Conservation (phyloP, 2,329 filamentous ascomycete genomes). For the Calonectria naviculata region DNA sequence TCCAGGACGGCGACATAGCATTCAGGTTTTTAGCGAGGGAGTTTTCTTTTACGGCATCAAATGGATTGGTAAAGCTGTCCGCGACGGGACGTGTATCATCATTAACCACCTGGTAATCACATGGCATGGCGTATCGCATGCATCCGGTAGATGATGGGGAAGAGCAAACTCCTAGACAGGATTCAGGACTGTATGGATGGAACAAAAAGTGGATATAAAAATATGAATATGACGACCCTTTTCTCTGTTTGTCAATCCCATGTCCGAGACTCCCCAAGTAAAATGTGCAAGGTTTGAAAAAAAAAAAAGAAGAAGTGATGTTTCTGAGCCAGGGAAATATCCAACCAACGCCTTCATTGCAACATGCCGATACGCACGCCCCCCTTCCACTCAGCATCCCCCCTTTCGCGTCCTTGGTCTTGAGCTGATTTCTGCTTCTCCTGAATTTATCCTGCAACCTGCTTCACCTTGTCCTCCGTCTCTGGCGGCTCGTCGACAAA, state of each 20-base stretch:
- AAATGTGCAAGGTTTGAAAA: too few species aligned
- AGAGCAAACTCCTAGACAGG: conserved; percentile 8
- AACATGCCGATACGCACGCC: not conserved
- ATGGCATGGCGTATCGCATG: conserved; percentile 2
- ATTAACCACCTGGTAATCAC: conserved; percentile 4
- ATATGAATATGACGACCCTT: conserved; percentile 12
- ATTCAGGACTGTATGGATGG: conserved; percentile 4
- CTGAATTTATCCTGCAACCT: conserved; percentile 69
- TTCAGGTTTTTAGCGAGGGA: conserved; percentile 24
- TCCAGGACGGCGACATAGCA: not conserved
- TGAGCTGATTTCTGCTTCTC: not conserved
- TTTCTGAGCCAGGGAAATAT: conserved; percentile 17
- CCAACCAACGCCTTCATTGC: conserved; percentile 38
- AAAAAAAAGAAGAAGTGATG: not conserved
- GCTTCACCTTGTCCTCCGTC: conserved; percentile 80
- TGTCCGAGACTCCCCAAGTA: conserved; percentile 12
- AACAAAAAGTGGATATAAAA: conserved; percentile 12
- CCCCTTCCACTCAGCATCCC: not conserved
- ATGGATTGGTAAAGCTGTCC: conserved; percentile 17
- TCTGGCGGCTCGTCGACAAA: conserved; percentile 94
- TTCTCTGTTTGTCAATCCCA: conserved; percentile 3
- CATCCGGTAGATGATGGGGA: conserved; percentile 2
- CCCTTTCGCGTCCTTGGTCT: not conserved
- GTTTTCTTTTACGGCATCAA: conserved; percentile 14
- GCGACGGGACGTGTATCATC: conserved; percentile 21